These are phyloP conservation scores for Phanerochaete carnosa DNA, from an alignment of 768 basidiomycete species.

Conservation along the genomic window DNA sequence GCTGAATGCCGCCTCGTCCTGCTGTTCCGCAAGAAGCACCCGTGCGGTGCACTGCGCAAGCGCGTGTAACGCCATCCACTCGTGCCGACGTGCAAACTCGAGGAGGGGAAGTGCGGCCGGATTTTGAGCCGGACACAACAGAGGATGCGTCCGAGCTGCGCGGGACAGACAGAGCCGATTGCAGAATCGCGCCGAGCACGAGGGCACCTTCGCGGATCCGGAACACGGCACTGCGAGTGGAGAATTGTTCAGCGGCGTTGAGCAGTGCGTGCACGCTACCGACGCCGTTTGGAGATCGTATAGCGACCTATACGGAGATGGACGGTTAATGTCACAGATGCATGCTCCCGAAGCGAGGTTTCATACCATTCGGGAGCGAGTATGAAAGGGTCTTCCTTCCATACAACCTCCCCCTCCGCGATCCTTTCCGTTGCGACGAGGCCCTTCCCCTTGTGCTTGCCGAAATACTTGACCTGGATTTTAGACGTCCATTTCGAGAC, in stretches of 20 bases:
- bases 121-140: constrained; percentile 76
- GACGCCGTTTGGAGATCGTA: constrained; percentile 62
- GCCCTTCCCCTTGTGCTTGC: constrained; percentile 76
- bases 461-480: constrained; percentile 65
- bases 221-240: constrained; percentile 53
- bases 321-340: not conserved
- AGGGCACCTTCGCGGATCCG: constrained; percentile 31
- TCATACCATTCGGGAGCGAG: constrained; percentile 78
- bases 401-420: constrained; percentile 67
- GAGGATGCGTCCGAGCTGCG: constrained; percentile 59
- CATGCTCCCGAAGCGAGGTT: not conserved
- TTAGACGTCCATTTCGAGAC: constrained; percentile 59
- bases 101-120: constrained; percentile 62
- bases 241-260: constrained; percentile 51
- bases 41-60: constrained; percentile 63
- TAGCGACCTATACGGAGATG: constrained; percentile 56
- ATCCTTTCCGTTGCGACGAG: constrained; percentile 70
- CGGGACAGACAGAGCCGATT: constrained; percentile 72
- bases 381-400: constrained; percentile 83
- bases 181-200: constrained; percentile 73
- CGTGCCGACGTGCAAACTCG: constrained; percentile 50
- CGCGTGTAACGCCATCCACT: constrained; percentile 79
- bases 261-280: constrained; percentile 69
- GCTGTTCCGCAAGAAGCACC: constrained; percentile 52
- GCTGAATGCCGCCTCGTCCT: constrained; percentile 38